Evolutionary conservation across 2,329 filamentous ascomycete species (phyloP).

Genomic region (Neonectria ditissima): DNA sequence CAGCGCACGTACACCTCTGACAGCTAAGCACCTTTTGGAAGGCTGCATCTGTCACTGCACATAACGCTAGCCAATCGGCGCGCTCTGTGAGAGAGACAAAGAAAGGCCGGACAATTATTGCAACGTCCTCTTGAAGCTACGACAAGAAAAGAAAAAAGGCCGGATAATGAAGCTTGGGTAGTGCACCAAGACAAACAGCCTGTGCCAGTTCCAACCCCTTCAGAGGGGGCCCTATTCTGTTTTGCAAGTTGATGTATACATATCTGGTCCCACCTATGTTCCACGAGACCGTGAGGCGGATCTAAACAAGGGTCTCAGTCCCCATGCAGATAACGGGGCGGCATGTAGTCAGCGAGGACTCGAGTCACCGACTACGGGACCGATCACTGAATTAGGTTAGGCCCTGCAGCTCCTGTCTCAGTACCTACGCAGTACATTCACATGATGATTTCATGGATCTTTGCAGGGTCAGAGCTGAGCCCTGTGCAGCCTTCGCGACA

Average conservation of each 20-base stretch:
- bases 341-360: conserved; percentile 1
- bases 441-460: conserved; percentile 14
- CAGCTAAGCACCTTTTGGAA: background rate
- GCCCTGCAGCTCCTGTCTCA: background rate
- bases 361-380: conserved; percentile 3
- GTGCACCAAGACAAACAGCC: background rate
- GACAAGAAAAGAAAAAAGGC: background rate
- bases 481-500: background rate
- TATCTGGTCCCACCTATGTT: no score
- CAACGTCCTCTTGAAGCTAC: background rate
- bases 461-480: background rate
- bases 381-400: conserved; percentile 6
- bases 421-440: background rate
- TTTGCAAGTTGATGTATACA: background rate
- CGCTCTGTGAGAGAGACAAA: background rate
- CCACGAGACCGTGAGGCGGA: no score
- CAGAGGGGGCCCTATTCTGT: background rate
- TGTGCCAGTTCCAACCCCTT: background rate
- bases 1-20: conserved; percentile 2
- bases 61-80: background rate
- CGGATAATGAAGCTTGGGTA: background rate
- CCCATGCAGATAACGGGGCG: background rate
- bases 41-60: conserved; percentile 20
- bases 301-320: background rate
- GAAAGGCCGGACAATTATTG: background rate